Base-by-base conservation (phyloP, 2,329 filamentous ascomycete genomes). In the Periconia sp. region DNA sequence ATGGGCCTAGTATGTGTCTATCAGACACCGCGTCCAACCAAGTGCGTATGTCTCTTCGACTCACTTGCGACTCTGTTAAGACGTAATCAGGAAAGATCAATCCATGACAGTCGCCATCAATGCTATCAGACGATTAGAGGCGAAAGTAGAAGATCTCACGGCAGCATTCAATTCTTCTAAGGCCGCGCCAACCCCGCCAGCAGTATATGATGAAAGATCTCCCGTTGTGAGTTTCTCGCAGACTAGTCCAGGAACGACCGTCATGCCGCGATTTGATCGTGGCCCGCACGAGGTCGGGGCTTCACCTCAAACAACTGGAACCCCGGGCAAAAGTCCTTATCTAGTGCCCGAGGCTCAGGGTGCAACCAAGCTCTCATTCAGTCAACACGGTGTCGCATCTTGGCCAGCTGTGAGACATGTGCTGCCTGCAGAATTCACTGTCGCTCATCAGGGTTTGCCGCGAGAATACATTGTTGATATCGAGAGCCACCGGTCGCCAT, bases 101-200 rank as follows among this genome's bases (percentile, higher is more conserved):
- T 79, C 78, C 3, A 73, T 81, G 57, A 71, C 74, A 18, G 73
- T 79, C 57, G 78, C 80, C 21, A 79, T 80, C 61, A 80, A 78
- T 53, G 78, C 78, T 9, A 72, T 81, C 17, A 72, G 77, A 59
- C 70, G 78, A 10, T 68, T 81, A 13, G 78, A 81, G 56, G 69
- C 72, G 4, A 81, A 80, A 54, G 66, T 81, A 26, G 78, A 81
- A 52, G 70, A 73, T 38, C 59, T 78, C 11, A 74, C 76, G 36
- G 65, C 50, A 43, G 70, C 49, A 41, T 70, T 57, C 50, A 66
- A 55, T 48, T 59, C 52, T 4, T 52, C 53, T 3, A 55, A 50
- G 26, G 31, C 24, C 38, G 46, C 31, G 11, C 46, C 43, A 9
- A 33, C 13, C 17, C 18, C 37, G 17, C 21, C 17, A 9, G 28